Percentiles rank a stretch among this genome's conserved stretches.
These are phyloP conservation scores for Emmonsia crescens DNA, from an alignment of 2,329 filamentous ascomycete species.

Conservation along the genomic window DNA sequence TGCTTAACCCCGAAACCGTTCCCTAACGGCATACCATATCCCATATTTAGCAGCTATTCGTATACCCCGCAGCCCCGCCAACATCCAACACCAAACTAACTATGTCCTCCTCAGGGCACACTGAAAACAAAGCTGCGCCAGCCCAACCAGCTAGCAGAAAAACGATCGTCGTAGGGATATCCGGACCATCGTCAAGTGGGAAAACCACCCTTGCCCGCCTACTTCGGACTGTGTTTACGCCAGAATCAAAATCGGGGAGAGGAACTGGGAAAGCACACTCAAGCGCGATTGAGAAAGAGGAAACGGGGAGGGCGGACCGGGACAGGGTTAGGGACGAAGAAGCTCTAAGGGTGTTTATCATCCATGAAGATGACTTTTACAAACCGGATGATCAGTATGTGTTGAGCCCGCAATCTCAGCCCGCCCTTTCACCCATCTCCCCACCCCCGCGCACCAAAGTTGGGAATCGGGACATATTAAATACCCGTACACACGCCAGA, in stretches of 20 bases:
- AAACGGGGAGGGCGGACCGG: not conserved
- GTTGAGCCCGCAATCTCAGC: not conserved
- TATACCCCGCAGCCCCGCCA: not conserved
- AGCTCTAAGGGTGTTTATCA: conserved; percentile 48
- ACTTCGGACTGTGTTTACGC: conserved; percentile 67
- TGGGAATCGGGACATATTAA: not conserved
- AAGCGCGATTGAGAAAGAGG: not conserved
- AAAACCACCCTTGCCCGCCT: conserved; percentile 89
- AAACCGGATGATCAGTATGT: conserved; percentile 60
- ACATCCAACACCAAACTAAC: not conserved
- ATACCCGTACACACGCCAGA: not conserved
- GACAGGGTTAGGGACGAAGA: conserved; percentile 7
- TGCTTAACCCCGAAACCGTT: not conserved
- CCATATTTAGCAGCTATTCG: not conserved
- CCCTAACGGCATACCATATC: not conserved
- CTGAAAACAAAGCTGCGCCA: not conserved
- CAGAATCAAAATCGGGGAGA: not conserved
- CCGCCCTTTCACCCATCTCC: not conserved
- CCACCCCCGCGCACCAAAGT: not conserved
- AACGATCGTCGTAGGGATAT: conserved; percentile 52
- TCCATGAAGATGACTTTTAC: conserved; percentile 97
- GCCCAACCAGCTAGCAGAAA: not conserved
- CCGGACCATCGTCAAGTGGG: conserved; percentile 81
- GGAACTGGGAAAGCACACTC: not conserved
- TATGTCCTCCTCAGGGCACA: not conserved